Evolutionary conservation across 179 eudicot species (phyloP), one percentile per base, ranked within the genome.

Genomic region (Patellifolia procumbens): DNA sequence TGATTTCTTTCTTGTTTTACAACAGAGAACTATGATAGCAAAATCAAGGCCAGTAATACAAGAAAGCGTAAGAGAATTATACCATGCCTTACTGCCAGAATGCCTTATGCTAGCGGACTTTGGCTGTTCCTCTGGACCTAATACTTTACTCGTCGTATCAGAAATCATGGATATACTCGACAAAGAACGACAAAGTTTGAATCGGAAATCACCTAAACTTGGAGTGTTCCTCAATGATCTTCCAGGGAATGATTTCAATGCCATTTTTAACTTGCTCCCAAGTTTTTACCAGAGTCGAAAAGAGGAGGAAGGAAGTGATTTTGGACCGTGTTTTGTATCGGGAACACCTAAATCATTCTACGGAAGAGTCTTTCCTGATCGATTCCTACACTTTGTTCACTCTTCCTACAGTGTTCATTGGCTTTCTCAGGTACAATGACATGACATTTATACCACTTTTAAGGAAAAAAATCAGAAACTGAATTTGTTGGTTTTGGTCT

Each of bases 311-410:
- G 88, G 76, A 16, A 48, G 67, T 46, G 58, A 48, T 2, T 56
- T 59, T 12, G 76, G 75, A 39, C 60, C 74, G 4, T 87, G 87
- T 79, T 89, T 79, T 64, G 63, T 89, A 3, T 81, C 85, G 2
- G 89, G 83, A 1, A 81, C 82, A 28, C 87, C 90, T 0, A 89
- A 85, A 10, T 88, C 97, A 6, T 91, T 91, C 70, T 83, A 91
- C 32, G 88, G 88, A 34, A 84, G 93, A 77, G 74, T 88, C 5
- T 89, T 91, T 24, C 88, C 91, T 0, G 67, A 51, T 63, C 67
- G 78, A 0, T 83, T 82, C 55, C 65, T 88, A 49, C 91, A 91
- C 84, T 86, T 91, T 70, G 89, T 87, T 46, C 88, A 91, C 82
- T 88, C 93, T 43, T 81, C 87, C n/a, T 81, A 76, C 31, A 80